Evolutionary conservation across 2,329 filamentous ascomycete species (phyloP).

Genomic region (Fusarium chuoi): DNA sequence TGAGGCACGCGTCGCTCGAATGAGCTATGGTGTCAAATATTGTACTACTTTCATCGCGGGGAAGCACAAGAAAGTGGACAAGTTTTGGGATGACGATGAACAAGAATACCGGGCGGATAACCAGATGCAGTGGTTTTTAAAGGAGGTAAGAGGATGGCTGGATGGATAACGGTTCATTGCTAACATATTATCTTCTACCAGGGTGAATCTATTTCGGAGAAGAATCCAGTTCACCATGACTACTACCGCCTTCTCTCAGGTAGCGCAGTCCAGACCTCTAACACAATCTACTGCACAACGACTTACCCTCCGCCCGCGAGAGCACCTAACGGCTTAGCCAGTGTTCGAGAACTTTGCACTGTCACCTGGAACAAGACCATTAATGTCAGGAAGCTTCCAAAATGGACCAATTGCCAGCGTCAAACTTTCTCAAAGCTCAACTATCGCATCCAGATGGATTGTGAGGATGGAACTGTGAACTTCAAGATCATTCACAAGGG

Average conservation of each 20-base stretch:
- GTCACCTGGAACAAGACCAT: constrained; percentile 30
- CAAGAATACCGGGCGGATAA: no score
- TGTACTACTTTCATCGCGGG: no score
- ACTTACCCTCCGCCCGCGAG: background rate
- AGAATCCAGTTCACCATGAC: no score
- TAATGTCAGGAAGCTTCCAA: background rate
- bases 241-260: background rate
- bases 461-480: constrained; percentile 34
- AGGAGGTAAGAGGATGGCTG: no score
- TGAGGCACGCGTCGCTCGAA: no score
- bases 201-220: no score
- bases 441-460: constrained; percentile 28
- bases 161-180: no score
- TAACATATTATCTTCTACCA: no score
- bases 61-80: no score
- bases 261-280: accelerated
- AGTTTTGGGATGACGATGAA: no score
- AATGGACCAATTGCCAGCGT: constrained; percentile 7
- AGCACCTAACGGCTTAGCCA: accelerated
- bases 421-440: background rate
- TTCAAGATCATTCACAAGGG: constrained; percentile 28
- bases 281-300: background rate
- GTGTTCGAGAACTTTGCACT: constrained; percentile 18
- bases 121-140: no score
- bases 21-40: no score